Percentiles rank a stretch among this genome's conserved stretches.
phyloP scores from a whole-genome alignment of 2,329 filamentous ascomycete genomes.

The Pyricularia grisea region DNA sequence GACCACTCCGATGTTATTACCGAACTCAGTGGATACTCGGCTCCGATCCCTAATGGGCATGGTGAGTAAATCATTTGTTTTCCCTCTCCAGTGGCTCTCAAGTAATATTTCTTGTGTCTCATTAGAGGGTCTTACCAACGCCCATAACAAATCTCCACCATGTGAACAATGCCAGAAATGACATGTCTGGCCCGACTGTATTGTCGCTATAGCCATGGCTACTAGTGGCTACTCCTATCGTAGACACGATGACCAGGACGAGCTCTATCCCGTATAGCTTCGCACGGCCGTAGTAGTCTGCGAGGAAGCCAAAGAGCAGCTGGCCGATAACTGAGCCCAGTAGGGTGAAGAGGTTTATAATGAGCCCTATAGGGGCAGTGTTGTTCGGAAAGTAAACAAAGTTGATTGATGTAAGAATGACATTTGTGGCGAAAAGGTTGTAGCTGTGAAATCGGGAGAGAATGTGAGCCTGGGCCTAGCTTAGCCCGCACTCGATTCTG shows the following conservation, averaged over 20 bases:
- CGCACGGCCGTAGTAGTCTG: constrained; percentile 44
- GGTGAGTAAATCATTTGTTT: background rate
- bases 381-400: constrained; percentile 45
- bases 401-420: constrained; percentile 41
- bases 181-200: constrained; percentile 20
- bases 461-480: background rate
- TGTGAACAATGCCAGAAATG: constrained; percentile 37
- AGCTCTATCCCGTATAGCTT: constrained; percentile 41
- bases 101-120: background rate
- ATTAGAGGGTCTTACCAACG: constrained; percentile 24
- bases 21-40: constrained; percentile 57
- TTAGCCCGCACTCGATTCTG: background rate
- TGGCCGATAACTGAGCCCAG: constrained; percentile 43
- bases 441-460: constrained; percentile 24
- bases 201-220: constrained; percentile 35
- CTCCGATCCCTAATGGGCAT: constrained; percentile 43
- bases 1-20: constrained; percentile 60
- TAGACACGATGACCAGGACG: constrained; percentile 45
- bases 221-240: constrained; percentile 45
- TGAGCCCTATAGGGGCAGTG: constrained; percentile 19
- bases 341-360: constrained; percentile 44
- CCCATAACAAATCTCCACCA: constrained; percentile 46
- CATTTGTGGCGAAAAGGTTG: constrained; percentile 45
- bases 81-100: constrained; percentile 1
- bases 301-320: constrained; percentile 41